Percentiles rank a stretch among this genome's conserved stretches.
Conservation (phyloP, 306 rosid species). For the Fragaria iinumae region DNA sequence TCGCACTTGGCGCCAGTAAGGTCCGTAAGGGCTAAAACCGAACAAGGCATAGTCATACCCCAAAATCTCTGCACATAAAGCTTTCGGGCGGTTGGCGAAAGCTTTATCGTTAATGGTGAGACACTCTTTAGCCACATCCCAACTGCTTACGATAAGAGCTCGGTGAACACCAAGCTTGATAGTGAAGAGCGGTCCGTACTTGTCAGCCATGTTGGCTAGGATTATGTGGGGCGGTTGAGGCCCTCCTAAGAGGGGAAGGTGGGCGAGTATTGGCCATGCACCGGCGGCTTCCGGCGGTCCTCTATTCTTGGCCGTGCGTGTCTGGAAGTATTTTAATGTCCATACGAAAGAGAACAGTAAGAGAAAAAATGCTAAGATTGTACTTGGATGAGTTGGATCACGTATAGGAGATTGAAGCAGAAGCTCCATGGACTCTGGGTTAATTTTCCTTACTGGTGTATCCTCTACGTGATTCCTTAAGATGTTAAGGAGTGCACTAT, state of each 20-base stretch:
- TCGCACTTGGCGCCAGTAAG: neutral
- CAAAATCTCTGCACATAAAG: neutral
- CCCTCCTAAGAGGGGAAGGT: neutral
- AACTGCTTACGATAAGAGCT: neutral
- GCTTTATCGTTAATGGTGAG: neutral
- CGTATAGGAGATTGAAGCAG: too few species aligned
- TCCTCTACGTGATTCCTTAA: too few species aligned
- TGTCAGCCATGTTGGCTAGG: neutral
- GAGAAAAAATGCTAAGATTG: too few species aligned
- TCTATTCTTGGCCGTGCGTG: neutral
- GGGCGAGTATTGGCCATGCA: neutral
- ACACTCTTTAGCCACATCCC: neutral
- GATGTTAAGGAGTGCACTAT: too few species aligned
- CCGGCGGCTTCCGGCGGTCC: neutral
- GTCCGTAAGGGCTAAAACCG: neutral
- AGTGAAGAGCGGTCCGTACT: neutral
- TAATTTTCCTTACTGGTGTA: too few species aligned
- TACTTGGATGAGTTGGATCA: too few species aligned
- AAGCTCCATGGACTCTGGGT: too few species aligned
- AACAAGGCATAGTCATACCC: neutral
- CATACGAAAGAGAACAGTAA: too few species aligned
- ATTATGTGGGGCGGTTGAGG: neutral
- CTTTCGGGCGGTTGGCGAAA: neutral
- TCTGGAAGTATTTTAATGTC: too few species aligned
- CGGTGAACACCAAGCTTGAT: neutral